Base-by-base conservation (phyloP, 2,329 filamentous ascomycete genomes). In the Verticillium klebahnii region DNA sequence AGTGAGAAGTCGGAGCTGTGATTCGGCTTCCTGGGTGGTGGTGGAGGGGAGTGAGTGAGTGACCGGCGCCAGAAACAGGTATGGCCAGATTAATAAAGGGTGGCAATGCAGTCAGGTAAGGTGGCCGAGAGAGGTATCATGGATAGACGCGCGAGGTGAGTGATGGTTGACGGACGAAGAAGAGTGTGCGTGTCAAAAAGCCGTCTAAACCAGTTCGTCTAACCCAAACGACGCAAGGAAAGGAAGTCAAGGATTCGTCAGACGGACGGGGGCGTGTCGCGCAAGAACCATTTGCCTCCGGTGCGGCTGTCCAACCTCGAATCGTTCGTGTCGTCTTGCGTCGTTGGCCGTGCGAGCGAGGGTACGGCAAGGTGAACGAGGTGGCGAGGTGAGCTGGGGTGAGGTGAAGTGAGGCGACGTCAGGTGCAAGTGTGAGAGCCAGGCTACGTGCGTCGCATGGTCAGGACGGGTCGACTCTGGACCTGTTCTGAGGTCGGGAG, bases 201-300 rank as follows among this genome's bases (percentile, higher is more conserved):
- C 45, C 70, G 71, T 77, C 75, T 77, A 77, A 75, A 74, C 70
- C 73, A 70, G 71, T 68, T 72, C 72, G 72, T 77, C 74, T 77
- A 77, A 73, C 67, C 71, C 71, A 71, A 60, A 58, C 59, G 60
- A 69, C 69, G 69, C 68, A 70, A 73, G 71, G 63, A 65, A 66
- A 59, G 64, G 63, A 61, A 65, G 63, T 50, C 19, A 50, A 50
- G n/a, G 45, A 50, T 50, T 70, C 64, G 68, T 68, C 60, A 62
- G 56, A 39, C 19, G 60, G 63, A 62, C 34, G 63, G 61, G 40
- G 62, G 40, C 50, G 59, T 55, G 55, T 60, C 59, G 62, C 64
- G 56, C 60, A 59, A 61, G 56, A 57, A 61, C 39, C 61, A 58
- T 40, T 34, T 63, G 36, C 37, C 29, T 36, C 59, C 52, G 23